Base-by-base conservation (phyloP, 345 rosid genomes). In the Arabis alpina region DNA sequence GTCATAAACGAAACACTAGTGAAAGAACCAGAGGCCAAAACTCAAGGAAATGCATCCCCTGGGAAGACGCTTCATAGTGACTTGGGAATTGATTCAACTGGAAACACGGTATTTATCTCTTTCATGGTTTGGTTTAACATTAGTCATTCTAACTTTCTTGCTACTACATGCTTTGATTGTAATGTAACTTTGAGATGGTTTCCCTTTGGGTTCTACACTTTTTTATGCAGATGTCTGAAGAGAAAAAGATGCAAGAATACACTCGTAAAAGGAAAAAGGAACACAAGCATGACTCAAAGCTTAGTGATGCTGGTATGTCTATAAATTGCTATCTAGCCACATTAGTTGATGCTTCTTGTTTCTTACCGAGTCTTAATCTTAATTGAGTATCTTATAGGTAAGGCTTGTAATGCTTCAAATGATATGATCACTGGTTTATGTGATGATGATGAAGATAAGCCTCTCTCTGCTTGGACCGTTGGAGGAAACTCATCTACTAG, bases 401-500 rank as follows among this genome's bases (percentile, higher is more conserved):
- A 68, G 57, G 14, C 19, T 59, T 59, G 43, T 50, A 27, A 64
- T 64, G 70, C 49, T 24, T 65, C 30, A 28, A 36, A 50, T 23
- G 50, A 32, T 36, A 24, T 43, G 13, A 19, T 44, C 9, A n/a
- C 47, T 56, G 40, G 24, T 68, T 28, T 23, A 30, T 2, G 23
- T 30, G 13, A 54, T 37, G 37, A 16, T 4, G 50, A 68, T 10
- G 28, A 25, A 24, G 66, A 36, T 47, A 52, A 28, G 76, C 84
- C 82, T 61, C 72, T 87, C 10, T 79, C 85, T 52, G 48, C 70
- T 15, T 82, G 85, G 92, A 54, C 80, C 68, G 24, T 10, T 24
- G 84, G 78, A 47, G 84, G 71, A 45, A 75, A 72, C 2, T 16
- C 42, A n/a, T n/a, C n/a, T n/a, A n/a, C n/a, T n/a, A n/a, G n/a